phyloP scores from a whole-genome alignment of 768 basidiomycete genomes.

The Pleurotus platypus region DNA sequence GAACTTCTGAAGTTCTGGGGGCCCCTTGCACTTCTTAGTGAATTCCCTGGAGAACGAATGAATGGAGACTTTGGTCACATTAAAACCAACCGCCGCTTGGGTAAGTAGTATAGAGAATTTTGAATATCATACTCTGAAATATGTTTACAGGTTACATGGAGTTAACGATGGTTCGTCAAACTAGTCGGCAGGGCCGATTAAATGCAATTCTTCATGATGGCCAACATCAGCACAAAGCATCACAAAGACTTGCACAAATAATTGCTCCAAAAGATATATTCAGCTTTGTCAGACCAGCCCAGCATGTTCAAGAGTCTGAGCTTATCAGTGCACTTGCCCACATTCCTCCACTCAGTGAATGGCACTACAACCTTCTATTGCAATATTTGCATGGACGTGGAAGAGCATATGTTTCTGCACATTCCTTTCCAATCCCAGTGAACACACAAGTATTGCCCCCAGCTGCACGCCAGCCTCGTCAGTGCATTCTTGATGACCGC shows the following conservation, averaged over 20 bases:
- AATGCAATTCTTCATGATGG: slow-evolving; percentile 6
- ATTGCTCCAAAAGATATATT: slow-evolving; percentile 4
- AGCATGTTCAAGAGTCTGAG: background rate
- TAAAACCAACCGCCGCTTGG: slow-evolving; percentile 18
- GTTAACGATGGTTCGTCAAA: slow-evolving; percentile 11
- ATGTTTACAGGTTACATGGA: slow-evolving; percentile 10
- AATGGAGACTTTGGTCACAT: slow-evolving; percentile 24
- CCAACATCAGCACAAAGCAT: background rate
- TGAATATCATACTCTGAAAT: background rate
- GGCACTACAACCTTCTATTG: slow-evolving; percentile 14
- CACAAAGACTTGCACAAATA: slow-evolving; percentile 1
- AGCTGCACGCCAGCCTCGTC: slow-evolving; percentile 6
- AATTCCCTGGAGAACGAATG: slow-evolving; percentile 25
- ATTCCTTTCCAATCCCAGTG: slow-evolving; percentile 13
- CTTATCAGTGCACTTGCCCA: slow-evolving; percentile 6
- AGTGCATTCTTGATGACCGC: slow-evolving; percentile 11
- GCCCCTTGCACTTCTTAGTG: slow-evolving; percentile 22
- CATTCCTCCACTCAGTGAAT: slow-evolving; percentile 6
- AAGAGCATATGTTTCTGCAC: slow-evolving; percentile 10
- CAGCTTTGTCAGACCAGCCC: background rate
- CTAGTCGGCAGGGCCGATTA: slow-evolving; percentile 4
- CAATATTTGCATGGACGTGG: slow-evolving; percentile 11
- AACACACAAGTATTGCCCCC: slow-evolving; percentile 13
- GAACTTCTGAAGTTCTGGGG: slow-evolving; percentile 26
- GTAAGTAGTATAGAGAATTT: slow-evolving; percentile 7